Conservation (phyloP, 2,329 filamentous ascomycete genomes). For the Gremmenia infestans region DNA sequence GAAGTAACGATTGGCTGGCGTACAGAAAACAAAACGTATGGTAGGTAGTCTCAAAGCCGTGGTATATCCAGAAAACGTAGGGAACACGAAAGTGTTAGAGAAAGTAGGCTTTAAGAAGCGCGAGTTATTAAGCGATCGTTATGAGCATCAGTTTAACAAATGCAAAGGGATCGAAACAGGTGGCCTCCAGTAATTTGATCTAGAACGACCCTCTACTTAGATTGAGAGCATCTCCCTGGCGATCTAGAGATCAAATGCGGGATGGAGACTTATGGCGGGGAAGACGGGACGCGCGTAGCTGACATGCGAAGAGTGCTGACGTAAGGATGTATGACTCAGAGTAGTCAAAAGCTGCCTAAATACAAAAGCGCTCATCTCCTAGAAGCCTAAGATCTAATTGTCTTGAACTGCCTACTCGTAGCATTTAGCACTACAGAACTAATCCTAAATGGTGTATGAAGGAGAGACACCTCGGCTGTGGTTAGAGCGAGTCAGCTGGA, state of each 20-base stretch:
- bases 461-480: constrained; percentile 10
- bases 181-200: background rate
- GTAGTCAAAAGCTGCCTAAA: too few relatives aligned
- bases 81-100: constrained; percentile 9
- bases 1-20: background rate
- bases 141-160: constrained; percentile 1
- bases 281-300: too few relatives aligned
- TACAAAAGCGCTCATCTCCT: too few relatives aligned
- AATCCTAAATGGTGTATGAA: constrained; percentile 3
- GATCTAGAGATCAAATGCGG: too few relatives aligned
- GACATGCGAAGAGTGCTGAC: too few relatives aligned
- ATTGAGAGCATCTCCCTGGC: too few relatives aligned
- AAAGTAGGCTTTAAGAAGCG: constrained; percentile 11
- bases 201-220: background rate
- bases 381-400: too few relatives aligned
- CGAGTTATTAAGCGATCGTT: constrained; percentile 1
- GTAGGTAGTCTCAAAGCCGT: constrained; percentile 5
- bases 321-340: too few relatives aligned
- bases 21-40: constrained; percentile 6
- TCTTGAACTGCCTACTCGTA: too few relatives aligned
- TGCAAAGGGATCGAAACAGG: background rate
- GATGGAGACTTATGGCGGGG: too few relatives aligned
- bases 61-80: constrained; percentile 5
- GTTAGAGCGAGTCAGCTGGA: constrained; percentile 8
- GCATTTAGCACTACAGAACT: background rate